Base-by-base conservation (phyloP, 768 basidiomycete species). In the Rossbeevera mucosa region DNA sequence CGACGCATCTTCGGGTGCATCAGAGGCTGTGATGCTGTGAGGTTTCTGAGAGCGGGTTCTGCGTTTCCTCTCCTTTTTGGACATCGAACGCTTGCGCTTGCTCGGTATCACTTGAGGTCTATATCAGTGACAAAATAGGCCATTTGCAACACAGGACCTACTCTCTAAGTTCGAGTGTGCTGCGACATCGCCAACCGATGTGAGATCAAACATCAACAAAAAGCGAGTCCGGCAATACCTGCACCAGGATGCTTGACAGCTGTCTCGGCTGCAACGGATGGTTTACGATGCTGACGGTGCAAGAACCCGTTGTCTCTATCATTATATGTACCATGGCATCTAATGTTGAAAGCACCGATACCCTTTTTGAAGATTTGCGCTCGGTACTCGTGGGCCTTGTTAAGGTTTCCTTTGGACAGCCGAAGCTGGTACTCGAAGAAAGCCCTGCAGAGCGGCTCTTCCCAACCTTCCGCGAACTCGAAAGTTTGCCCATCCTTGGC, bases 1-100 rank as follows among this genome's bases (percentile, higher is more conserved):
- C 4, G 44, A 21, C 20, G 62, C 64, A n/a, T 64, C 58, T 43
- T 53, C 63, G n/a, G 58, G 61, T n/a, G 40, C 50, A 54, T 61
- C 58, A 21, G 65, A 58, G 20, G 57, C 51, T 28, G 61, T 38
- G 22, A 59, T 48, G 14, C 52, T 38, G 0, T 55, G 24, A 20
- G 61, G 53, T 16, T 61, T 54, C 57, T 68, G 65, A 45, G 59
- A 57, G 33, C 44, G 50, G 29, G 57, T 49, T 53, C 63, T 65
- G 36, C 59, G 66, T 47, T 66, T 67, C 52, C 48, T 60, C 9
- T 31, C 42, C 41, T 26, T 54, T 38, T 53, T 40, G 18, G 29
- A 47, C 3, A 20, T 18, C 8, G 44, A 46, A 21, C 40, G 33
- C 47, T 38, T 47, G 41, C 31, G 31, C 31, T 36, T 36, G 20